A percentile compares a stretch with the other conserved stretches of the same genome.
These are phyloP conservation scores for Scheffersomyces stambukii DNA, from an alignment of 1,139 yeast species.

Conservation along the genomic window DNA sequence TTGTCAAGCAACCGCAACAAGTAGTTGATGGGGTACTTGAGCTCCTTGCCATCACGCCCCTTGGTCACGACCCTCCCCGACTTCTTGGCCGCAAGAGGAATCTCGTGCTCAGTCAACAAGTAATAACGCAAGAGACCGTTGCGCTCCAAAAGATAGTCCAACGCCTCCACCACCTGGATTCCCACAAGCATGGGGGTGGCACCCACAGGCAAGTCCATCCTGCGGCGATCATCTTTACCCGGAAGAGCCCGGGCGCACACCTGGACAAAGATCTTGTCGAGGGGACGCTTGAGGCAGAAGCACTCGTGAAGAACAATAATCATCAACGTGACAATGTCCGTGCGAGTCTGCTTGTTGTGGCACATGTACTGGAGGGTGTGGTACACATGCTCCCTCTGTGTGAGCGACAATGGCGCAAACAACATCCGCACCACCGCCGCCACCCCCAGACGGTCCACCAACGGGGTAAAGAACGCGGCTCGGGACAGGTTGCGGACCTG, in stretches of 20 bases:
- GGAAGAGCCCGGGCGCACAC: slow-evolving; percentile 38
- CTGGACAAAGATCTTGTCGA: slow-evolving; percentile 64
- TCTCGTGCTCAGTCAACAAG: slow-evolving; percentile 79
- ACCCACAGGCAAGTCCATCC: slow-evolving; percentile 49
- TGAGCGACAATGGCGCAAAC: slow-evolving; percentile 68
- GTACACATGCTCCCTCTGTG: slow-evolving; percentile 62
- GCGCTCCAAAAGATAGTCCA: slow-evolving; percentile 67
- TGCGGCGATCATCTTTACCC: slow-evolving; percentile 13
- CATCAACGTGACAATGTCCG: slow-evolving; percentile 70
- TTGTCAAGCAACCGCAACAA: slow-evolving; percentile 62
- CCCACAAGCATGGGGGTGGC: slow-evolving; percentile 70
- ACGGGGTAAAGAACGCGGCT: slow-evolving; percentile 54
- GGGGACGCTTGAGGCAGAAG: slow-evolving; percentile 51
- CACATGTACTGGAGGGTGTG: slow-evolving; percentile 67
- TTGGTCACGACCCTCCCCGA: slow-evolving; percentile 21
- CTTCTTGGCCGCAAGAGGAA: slow-evolving; percentile 43
- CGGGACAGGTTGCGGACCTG: slow-evolving; percentile 9
- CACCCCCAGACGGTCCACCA: slow-evolving; percentile 74
- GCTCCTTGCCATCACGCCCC: slow-evolving; percentile 30
- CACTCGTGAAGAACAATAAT: slow-evolving; percentile 76
- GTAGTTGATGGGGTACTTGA: slow-evolving; percentile 69
- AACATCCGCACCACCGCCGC: slow-evolving; percentile 68
- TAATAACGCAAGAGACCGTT: slow-evolving; percentile 70
- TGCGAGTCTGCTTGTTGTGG: slow-evolving; percentile 71
- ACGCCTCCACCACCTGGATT: slow-evolving; percentile 71